Evolutionary conservation across 1,139 yeast genomes (phyloP).

Genomic region (Yamadazyma triangularis): DNA sequence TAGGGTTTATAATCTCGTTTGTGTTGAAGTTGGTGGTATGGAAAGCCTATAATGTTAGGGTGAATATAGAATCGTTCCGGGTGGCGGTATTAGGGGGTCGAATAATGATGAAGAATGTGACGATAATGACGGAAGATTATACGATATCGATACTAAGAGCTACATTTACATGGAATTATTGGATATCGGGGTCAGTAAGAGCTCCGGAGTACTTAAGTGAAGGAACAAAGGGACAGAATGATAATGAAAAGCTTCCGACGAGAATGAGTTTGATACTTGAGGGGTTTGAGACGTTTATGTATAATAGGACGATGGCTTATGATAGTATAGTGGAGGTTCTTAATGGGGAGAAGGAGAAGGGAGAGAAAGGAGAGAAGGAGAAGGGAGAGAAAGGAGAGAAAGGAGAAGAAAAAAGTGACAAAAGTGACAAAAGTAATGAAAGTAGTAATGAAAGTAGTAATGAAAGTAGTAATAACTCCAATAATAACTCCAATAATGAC

Average conservation of each 20-base stretch:
- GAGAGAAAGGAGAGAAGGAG: neutral
- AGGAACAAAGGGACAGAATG: constrained; percentile 21
- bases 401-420: too few species aligned
- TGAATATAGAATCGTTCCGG: constrained; percentile 69
- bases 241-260: constrained; percentile 51
- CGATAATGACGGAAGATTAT: constrained; percentile 65
- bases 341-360: constrained; percentile 18
- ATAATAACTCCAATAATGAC: constrained; percentile 1
- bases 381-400: neutral
- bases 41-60: constrained; percentile 50
- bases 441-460: too few species aligned
- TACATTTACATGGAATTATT: constrained; percentile 84
- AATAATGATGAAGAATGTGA: constrained; percentile 68
- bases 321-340: constrained; percentile 55
- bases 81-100: constrained; percentile 81
- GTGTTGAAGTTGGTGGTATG: constrained; percentile 54
- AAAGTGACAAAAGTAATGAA: neutral
- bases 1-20: constrained; percentile 59
- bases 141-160: constrained; percentile 68
- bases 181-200: constrained; percentile 58
- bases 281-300: constrained; percentile 79
- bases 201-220: constrained; percentile 38
- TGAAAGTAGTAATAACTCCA: neutral
- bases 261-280: constrained; percentile 57
- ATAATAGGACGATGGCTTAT: constrained; percentile 75